Evolutionary conservation across 163 green algal genomes (phyloP).

Genomic region (Scenedesmus sp.): DNA sequence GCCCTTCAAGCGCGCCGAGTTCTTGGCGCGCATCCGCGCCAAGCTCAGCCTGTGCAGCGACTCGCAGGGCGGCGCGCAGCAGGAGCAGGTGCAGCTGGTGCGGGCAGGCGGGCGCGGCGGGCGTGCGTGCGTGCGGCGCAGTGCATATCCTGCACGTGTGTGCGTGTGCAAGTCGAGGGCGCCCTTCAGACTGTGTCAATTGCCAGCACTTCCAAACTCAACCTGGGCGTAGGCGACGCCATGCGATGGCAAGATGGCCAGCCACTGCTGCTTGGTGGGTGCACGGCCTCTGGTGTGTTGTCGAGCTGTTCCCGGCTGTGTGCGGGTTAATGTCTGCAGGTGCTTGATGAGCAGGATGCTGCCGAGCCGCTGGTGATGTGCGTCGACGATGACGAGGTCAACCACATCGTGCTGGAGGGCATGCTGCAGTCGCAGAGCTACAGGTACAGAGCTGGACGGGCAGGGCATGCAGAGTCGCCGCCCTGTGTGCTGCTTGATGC

Average conservation of each 20-base stretch:
- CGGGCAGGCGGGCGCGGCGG: background rate
- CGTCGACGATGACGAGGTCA: constrained; percentile 70
- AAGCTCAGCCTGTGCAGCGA: constrained; percentile 51
- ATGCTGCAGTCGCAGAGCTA: constrained; percentile 64
- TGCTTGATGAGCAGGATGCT: constrained; percentile 1
- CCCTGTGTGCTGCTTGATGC: background rate
- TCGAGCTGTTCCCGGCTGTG: background rate
- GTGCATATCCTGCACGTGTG: no score
- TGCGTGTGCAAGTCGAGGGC: no score
- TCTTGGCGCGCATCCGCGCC: constrained; percentile 62
- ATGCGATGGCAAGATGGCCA: background rate
- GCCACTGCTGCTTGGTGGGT: background rate
- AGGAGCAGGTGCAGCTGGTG: constrained; percentile 1
- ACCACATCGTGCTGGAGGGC: constrained; percentile 68
- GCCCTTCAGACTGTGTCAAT: no score
- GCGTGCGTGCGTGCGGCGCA: no score
- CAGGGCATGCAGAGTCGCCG: background rate
- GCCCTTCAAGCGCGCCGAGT: constrained; percentile 68
- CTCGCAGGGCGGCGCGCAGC: background rate
- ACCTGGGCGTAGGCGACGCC: background rate
- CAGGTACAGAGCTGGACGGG: constrained; percentile 12
- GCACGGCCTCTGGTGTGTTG: background rate
- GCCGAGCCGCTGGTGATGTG: constrained; percentile 59
- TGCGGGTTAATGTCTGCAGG: background rate
- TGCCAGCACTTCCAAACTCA: no score